phyloP scores from a whole-genome alignment of 331 rosid genomes.

The Stylosanthes scabra region DNA sequence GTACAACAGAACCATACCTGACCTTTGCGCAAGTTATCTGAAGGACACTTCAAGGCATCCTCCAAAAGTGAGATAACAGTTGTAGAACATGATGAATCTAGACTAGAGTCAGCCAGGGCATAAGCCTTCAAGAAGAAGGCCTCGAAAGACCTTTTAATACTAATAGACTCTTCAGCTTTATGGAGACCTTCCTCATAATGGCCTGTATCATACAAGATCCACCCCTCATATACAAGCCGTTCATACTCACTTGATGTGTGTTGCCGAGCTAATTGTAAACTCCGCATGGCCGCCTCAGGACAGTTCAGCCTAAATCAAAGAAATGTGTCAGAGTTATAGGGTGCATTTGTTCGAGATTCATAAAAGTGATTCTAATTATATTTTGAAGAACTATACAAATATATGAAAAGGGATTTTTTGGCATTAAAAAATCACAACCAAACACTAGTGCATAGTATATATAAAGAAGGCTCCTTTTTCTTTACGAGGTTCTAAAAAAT shows the following conservation, averaged over 20 bases:
- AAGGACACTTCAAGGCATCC: slow-evolving; percentile 94
- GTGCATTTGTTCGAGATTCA: too few species aligned
- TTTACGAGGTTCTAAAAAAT: too few species aligned
- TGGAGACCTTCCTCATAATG: slow-evolving; percentile 87
- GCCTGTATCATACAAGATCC: slow-evolving; percentile 96
- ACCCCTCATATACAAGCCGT: slow-evolving; percentile 88
- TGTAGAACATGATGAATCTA: slow-evolving; percentile 74
- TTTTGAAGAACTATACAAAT: too few species aligned
- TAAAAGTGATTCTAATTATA: too few species aligned
- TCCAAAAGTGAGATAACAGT: slow-evolving; percentile 86
- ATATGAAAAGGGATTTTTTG: too few species aligned
- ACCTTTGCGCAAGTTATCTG: slow-evolving; percentile 96
- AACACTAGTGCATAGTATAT: too few species aligned
- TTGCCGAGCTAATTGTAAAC: slow-evolving; percentile 91
- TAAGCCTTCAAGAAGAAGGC: slow-evolving; percentile 96
- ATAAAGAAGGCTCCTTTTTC: too few species aligned
- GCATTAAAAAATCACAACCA: too few species aligned
- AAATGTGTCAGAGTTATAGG: slow-evolving; percentile 18
- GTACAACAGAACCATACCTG: slow-evolving; percentile 67
- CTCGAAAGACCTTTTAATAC: slow-evolving; percentile 90
- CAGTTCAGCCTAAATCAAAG: slow-evolving; percentile 76
- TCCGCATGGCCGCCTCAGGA: slow-evolving; percentile 94
- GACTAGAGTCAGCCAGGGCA: slow-evolving; percentile 91
- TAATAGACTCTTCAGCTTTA: slow-evolving; percentile 91
- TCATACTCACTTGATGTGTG: slow-evolving; percentile 88